These are phyloP conservation scores for Dalbergia cultrata DNA, from an alignment of 306 rosid genomes.

Conservation along the genomic window DNA sequence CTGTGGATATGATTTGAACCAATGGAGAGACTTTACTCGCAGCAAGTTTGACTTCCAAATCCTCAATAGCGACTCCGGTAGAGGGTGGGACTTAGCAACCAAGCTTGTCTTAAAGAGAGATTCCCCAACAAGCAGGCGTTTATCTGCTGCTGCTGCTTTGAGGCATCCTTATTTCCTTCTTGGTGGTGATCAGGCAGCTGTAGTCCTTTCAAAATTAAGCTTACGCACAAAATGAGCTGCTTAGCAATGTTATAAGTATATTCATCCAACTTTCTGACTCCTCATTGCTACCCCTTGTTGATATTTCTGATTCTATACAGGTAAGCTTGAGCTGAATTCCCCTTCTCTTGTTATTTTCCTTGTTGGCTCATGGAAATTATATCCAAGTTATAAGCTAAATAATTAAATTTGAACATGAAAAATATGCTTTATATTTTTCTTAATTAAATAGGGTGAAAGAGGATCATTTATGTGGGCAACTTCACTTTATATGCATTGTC, in stretches of 20 bases:
- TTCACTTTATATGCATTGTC: conserved; percentile 13
- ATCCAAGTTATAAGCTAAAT: neutral
- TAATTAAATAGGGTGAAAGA: conserved; percentile 24
- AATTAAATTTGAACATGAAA: conserved; percentile 2
- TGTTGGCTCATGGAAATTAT: conserved; percentile 10
- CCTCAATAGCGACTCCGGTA: conserved; percentile 72
- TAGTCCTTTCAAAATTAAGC: conserved; percentile 72
- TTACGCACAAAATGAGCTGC: conserved; percentile 56
- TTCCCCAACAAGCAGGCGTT: conserved; percentile 58
- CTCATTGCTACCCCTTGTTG: neutral
- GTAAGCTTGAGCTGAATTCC: neutral
- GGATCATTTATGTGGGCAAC: neutral
- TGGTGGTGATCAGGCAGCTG: conserved; percentile 80
- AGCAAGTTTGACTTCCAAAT: conserved; percentile 57
- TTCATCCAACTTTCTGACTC: neutral
- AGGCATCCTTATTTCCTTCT: conserved; percentile 86
- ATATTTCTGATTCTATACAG: neutral
- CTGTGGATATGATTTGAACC: conserved; percentile 66
- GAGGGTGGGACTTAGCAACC: conserved; percentile 82
- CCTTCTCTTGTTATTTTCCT: neutral
- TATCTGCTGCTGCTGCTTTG: conserved; percentile 73
- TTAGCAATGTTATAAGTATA: conserved; percentile 30
- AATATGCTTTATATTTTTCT: neutral
- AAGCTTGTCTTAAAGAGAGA: conserved; percentile 74
- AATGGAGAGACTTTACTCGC: conserved; percentile 67